phyloP scores from a whole-genome alignment of 2,329 filamentous ascomycete genomes.

The Xylariales sp. region DNA sequence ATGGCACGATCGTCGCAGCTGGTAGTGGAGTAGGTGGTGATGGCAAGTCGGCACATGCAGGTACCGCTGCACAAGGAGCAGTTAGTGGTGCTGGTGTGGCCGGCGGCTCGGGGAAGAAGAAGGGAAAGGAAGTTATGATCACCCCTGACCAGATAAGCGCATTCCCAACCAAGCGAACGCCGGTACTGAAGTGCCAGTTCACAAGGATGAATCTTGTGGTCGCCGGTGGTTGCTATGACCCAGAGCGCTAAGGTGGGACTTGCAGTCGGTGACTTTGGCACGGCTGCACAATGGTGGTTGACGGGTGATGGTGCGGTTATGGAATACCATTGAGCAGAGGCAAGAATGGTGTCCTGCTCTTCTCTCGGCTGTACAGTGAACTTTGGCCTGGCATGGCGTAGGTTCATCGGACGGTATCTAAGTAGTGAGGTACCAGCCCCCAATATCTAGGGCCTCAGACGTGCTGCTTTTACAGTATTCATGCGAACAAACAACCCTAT shows the following conservation, averaged over 20 bases:
- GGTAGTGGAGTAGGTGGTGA: slow-evolving; percentile 34
- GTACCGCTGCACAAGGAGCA: slow-evolving; percentile 22
- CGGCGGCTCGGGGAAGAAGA: slow-evolving; percentile 54
- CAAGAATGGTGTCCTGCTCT: too few relatives aligned
- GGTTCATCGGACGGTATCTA: too few relatives aligned
- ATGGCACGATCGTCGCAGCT: slow-evolving; percentile 36
- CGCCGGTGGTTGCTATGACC: slow-evolving; percentile 69
- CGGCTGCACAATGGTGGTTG: too few relatives aligned
- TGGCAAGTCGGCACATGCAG: slow-evolving; percentile 26
- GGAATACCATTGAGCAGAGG: too few relatives aligned
- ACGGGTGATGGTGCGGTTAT: too few relatives aligned
- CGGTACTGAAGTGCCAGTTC: slow-evolving; percentile 88
- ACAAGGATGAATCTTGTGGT: slow-evolving; percentile 93
- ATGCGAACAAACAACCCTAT: too few relatives aligned
- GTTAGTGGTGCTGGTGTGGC: slow-evolving; percentile 25
- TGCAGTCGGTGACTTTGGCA: too few relatives aligned
- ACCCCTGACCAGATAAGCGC: slow-evolving; percentile 91
- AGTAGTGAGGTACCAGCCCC: too few relatives aligned
- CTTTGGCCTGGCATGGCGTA: too few relatives aligned
- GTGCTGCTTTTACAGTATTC: too few relatives aligned
- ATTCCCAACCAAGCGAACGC: slow-evolving; percentile 93
- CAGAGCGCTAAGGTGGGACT: slow-evolving; percentile 43
- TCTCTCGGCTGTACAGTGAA: too few relatives aligned
- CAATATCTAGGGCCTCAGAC: too few relatives aligned
- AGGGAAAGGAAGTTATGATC: slow-evolving; percentile 83